These are phyloP conservation scores for Beauveria caledonica DNA, from an alignment of 2,329 filamentous ascomycete species.

Conservation along the genomic window DNA sequence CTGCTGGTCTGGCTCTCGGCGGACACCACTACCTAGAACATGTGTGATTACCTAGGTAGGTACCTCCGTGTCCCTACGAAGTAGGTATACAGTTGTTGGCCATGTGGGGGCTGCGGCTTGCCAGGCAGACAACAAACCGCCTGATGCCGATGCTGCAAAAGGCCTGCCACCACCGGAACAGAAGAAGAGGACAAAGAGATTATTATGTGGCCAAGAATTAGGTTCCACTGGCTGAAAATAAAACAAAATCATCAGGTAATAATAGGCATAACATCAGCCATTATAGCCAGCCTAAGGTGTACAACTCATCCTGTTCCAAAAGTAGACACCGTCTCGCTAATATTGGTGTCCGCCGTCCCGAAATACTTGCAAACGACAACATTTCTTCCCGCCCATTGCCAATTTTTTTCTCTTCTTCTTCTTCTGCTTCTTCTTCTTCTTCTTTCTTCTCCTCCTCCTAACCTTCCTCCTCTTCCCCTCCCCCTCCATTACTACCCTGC, in stretches of 20 bases:
- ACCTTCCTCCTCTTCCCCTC: neutral
- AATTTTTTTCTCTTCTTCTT: neutral
- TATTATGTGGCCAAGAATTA: no score
- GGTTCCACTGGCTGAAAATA: no score
- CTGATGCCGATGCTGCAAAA: neutral
- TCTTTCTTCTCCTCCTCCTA: neutral
- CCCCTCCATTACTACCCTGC: neutral
- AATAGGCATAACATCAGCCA: no score
- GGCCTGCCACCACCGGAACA: neutral
- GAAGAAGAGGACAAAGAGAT: no score
- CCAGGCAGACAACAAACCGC: neutral
- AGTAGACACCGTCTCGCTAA: neutral
- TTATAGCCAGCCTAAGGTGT: no score
- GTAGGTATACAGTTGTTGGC: neutral
- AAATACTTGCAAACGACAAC: neutral
- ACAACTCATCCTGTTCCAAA: neutral
- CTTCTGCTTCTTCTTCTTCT: no score
- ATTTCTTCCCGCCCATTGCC: neutral
- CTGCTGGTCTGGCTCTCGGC: neutral
- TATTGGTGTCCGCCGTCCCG: no score
- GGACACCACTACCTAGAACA: neutral
- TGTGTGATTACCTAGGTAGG: neutral
- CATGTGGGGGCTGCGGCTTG: neutral
- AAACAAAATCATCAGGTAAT: no score
- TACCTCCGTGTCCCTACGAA: no score